phyloP scores from a whole-genome alignment of 225 moss, liverwort and hornwort species.

The Pleurozium schreberi region DNA sequence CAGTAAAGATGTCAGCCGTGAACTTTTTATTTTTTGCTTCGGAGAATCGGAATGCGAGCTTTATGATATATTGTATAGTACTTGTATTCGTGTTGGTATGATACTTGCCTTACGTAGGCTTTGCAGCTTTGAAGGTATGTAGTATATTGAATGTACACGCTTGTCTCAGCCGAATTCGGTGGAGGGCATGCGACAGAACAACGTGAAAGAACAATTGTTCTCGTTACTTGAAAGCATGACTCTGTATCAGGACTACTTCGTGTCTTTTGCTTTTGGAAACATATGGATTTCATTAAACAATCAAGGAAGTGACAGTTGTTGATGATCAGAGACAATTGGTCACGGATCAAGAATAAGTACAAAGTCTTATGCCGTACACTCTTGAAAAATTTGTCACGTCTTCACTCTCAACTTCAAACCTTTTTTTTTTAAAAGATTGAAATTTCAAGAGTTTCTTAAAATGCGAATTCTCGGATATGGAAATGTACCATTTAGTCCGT shows the following conservation, averaged over 20 bases:
- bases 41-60: neutral
- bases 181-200: neutral
- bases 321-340: accelerated
- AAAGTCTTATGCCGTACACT: accelerated
- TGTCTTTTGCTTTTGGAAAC: neutral
- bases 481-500: accelerated
- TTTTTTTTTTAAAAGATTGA: accelerated
- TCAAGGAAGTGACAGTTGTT: accelerated
- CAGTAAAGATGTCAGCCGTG: neutral
- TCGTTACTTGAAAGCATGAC: neutral
- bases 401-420: too few species aligned
- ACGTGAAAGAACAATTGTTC: neutral
- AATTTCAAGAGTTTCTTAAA: accelerated
- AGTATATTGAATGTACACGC: neutral
- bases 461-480: too few species aligned
- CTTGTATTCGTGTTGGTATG: neutral
- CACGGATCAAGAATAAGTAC: neutral
- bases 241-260: too few species aligned
- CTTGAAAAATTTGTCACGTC: neutral
- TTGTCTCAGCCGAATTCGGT: neutral
- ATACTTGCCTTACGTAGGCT: neutral
- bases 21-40: neutral
- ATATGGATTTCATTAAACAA: too few species aligned
- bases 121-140: neutral
- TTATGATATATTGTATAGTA: neutral